Evolutionary conservation across 1,139 yeast genomes (phyloP).

Genomic region (Sugiyamaella sp.): DNA sequence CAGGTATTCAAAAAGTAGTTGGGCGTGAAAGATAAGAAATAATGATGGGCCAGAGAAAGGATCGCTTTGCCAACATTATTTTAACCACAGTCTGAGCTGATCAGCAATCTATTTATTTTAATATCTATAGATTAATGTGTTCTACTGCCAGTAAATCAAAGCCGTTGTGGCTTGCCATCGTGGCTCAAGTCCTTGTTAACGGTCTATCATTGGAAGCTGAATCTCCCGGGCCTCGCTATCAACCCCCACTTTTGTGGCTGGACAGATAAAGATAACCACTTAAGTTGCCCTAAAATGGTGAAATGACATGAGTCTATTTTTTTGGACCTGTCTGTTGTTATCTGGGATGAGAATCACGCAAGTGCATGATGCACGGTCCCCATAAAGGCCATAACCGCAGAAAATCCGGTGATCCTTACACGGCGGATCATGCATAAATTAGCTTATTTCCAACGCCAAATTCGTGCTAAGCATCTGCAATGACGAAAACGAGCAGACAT

Average conservation of each 20-base stretch:
- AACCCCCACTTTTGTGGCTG: constrained; percentile 1
- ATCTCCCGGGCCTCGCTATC: background rate
- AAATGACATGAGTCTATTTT: background rate
- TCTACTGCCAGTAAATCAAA: too few species aligned
- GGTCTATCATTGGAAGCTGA: background rate
- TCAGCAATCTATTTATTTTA: background rate
- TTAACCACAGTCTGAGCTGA: background rate
- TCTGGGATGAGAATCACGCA: constrained; percentile 14
- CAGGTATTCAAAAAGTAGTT: too few species aligned
- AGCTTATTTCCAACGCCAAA: constrained; percentile 2
- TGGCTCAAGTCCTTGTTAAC: background rate
- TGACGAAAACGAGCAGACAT: constrained; percentile 1
- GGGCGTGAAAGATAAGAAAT: too few species aligned
- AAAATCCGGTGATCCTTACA: constrained; percentile 1
- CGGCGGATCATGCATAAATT: background rate
- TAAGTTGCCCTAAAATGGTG: background rate
- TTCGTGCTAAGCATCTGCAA: constrained; percentile 6
- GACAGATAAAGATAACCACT: background rate
- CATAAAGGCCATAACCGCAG: background rate
- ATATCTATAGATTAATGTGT: background rate
- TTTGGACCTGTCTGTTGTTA: constrained; percentile 11
- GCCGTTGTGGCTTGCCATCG: background rate
- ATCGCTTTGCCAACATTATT: too few species aligned
- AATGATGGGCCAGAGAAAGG: too few species aligned
- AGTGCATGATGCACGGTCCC: constrained; percentile 11